Evolutionary conservation across 805 yeast species (phyloP).

Genomic region (Priceomyces melissophilus): DNA sequence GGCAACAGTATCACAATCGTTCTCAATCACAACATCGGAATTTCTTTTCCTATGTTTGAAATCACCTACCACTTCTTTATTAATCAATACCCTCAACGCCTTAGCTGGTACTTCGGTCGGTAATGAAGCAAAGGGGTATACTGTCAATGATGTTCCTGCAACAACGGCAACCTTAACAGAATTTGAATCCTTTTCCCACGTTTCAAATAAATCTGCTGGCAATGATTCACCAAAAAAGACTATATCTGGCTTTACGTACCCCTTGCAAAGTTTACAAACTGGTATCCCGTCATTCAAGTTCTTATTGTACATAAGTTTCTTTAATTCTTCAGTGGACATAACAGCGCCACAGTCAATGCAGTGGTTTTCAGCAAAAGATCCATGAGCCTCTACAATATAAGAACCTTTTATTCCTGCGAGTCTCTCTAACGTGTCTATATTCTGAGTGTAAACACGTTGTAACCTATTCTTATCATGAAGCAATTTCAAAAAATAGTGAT

Average conservation of each 20-base stretch:
- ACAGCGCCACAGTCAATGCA: constrained; percentile 70
- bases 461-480: constrained; percentile 62
- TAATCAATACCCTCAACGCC: constrained; percentile 62
- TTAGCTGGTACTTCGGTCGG: constrained; percentile 56
- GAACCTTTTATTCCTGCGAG: constrained; percentile 70
- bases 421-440: constrained; percentile 88
- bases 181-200: constrained; percentile 57
- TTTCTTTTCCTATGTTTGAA: constrained; percentile 48
- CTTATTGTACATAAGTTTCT: constrained; percentile 29
- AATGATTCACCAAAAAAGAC: constrained; percentile 91
- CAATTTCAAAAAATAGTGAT: constrained; percentile 69
- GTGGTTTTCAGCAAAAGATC: constrained; percentile 81
- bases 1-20: constrained; percentile 67
- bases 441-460: constrained; percentile 81
- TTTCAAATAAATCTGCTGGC: constrained; percentile 65
- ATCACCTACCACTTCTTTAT: constrained; percentile 76
- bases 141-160: constrained; percentile 90
- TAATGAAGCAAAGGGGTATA: constrained; percentile 83
- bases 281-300: constrained; percentile 42
- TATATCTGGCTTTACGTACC: constrained; percentile 87
- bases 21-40: constrained; percentile 57
- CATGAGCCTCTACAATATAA: constrained; percentile 85
- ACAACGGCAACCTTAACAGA: constrained; percentile 71
- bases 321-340: constrained; percentile 48
- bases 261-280: constrained; percentile 61